These are phyloP conservation scores for Pascua guehoae DNA, from an alignment of 1,284 basidiomycete genomes.

Conservation along the genomic window DNA sequence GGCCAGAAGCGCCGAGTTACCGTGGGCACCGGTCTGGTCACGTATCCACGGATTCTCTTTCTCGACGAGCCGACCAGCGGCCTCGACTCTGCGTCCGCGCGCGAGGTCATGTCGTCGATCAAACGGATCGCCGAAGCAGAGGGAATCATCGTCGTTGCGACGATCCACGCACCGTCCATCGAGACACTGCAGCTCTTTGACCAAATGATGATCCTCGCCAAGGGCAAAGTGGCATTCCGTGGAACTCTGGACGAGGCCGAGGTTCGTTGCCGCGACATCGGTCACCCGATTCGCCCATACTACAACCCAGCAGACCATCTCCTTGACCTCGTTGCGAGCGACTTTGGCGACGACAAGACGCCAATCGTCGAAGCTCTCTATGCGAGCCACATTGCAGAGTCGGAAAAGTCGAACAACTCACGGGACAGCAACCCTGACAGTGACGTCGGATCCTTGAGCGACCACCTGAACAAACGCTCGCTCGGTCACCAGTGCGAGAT, in stretches of 20 bases:
- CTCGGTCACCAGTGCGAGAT: slow-evolving; percentile 2
- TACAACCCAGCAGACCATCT: slow-evolving; percentile 35
- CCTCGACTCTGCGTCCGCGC: slow-evolving; percentile 23
- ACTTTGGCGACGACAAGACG: slow-evolving; percentile 21
- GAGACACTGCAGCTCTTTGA: slow-evolving; percentile 47
- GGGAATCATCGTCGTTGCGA: slow-evolving; percentile 34
- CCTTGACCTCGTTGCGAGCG: slow-evolving; percentile 31
- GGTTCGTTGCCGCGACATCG: slow-evolving; percentile 18
- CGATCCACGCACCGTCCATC: slow-evolving; percentile 48
- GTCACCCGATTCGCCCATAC: slow-evolving; percentile 20
- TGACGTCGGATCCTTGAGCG: no score
- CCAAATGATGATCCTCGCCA: slow-evolving; percentile 36
- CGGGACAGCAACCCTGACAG: no score
- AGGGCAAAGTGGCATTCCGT: slow-evolving; percentile 33
- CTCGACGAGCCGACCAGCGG: slow-evolving; percentile 49
- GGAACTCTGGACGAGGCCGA: slow-evolving; percentile 19
- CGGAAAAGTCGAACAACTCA: not conserved
- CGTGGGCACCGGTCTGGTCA: slow-evolving; percentile 45
- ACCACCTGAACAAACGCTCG: not conserved
- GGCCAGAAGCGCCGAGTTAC: slow-evolving; percentile 48
- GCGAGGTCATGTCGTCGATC: slow-evolving; percentile 17
- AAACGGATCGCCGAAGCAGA: slow-evolving; percentile 13
- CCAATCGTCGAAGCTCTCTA: slow-evolving; percentile 4
- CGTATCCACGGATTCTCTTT: slow-evolving; percentile 45
- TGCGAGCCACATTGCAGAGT: not conserved